These are phyloP conservation scores for Paracamarosporium sp. DNA, from an alignment of 2,329 filamentous ascomycete species.

Conservation along the genomic window DNA sequence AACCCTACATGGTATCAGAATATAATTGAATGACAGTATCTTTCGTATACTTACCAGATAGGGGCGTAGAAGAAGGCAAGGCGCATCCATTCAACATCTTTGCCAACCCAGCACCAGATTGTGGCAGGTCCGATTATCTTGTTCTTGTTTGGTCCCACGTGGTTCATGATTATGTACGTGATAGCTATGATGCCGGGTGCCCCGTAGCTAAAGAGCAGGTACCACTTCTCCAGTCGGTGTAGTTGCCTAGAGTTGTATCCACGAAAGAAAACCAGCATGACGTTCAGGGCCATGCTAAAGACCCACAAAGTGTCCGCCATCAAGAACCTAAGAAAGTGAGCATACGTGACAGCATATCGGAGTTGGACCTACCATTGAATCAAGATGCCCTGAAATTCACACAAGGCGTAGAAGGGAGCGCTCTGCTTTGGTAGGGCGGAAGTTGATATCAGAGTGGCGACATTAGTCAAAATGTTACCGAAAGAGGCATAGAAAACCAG, in stretches of 20 bases:
- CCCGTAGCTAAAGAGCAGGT: conserved; percentile 74
- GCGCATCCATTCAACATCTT: conserved; percentile 73
- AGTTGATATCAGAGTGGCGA: conserved; percentile 76
- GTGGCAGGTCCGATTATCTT: conserved; percentile 76
- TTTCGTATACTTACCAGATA: conserved; percentile 60
- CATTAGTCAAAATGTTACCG: conserved; percentile 79
- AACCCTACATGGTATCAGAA: conserved; percentile 44
- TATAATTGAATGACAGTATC: not conserved
- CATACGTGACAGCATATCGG: conserved; percentile 16
- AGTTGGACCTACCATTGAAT: conserved; percentile 75
- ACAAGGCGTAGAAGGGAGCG: conserved; percentile 61
- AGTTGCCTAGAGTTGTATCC: conserved; percentile 72
- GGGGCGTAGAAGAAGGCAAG: conserved; percentile 78
- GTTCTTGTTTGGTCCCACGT: conserved; percentile 51
- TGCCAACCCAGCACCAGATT: conserved; percentile 82
- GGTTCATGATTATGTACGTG: conserved; percentile 69
- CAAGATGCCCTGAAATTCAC: conserved; percentile 78
- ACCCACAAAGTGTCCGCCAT: conserved; percentile 77
- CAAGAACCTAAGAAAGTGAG: conserved; percentile 68
- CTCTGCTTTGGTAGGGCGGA: conserved; percentile 56
- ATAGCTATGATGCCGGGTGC: conserved; percentile 74
- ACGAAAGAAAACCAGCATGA: conserved; percentile 80
- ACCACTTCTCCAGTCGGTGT: conserved; percentile 72
- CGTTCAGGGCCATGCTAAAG: conserved; percentile 82
- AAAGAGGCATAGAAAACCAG: conserved; percentile 84